Conservation (phyloP, 192 early-diverging fungal species). For the Coemansia guatemalensis region DNA sequence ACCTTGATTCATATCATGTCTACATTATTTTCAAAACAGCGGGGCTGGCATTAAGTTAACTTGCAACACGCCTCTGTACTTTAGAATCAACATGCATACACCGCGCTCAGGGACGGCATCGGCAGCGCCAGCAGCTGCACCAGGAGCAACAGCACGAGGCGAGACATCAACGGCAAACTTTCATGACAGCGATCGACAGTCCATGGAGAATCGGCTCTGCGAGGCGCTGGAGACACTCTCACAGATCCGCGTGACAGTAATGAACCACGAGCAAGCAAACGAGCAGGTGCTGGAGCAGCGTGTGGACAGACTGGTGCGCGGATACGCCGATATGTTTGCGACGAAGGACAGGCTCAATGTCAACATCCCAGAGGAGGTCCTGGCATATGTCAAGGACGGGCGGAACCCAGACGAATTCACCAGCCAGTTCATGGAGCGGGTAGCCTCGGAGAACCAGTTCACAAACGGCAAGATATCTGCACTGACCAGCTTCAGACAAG, state of each 20-base stretch:
- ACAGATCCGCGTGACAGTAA: conserved; percentile 40
- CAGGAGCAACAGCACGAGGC: conserved; percentile 3
- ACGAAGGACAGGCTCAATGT: conserved; percentile 35
- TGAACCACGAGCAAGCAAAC: conserved; percentile 47
- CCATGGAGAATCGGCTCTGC: conserved; percentile 37
- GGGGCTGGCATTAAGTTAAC: too few species aligned
- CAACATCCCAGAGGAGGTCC: conserved; percentile 40
- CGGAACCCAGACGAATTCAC: conserved; percentile 53
- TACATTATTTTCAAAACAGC: too few species aligned
- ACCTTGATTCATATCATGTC: not conserved
- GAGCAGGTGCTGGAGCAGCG: conserved; percentile 43
- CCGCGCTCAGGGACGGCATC: conserved; percentile 6
- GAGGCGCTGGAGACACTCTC: conserved; percentile 47
- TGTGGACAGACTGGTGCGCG: conserved; percentile 37
- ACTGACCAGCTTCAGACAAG: conserved; percentile 46
- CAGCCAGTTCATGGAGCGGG: conserved; percentile 52
- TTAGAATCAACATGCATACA: conserved; percentile 13
- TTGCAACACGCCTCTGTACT: too few species aligned
- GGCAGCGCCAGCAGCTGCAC: conserved; percentile 1
- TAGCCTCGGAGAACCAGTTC: conserved; percentile 53
- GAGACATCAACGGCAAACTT: conserved; percentile 12
- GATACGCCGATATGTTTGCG: conserved; percentile 37
- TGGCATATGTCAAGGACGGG: conserved; percentile 40
- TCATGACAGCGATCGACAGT: conserved; percentile 27
- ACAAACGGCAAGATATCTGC: conserved; percentile 52